Evolutionary conservation across 352 stramenopile species (phyloP).

Genomic region (Globisporangium splendens): DNA sequence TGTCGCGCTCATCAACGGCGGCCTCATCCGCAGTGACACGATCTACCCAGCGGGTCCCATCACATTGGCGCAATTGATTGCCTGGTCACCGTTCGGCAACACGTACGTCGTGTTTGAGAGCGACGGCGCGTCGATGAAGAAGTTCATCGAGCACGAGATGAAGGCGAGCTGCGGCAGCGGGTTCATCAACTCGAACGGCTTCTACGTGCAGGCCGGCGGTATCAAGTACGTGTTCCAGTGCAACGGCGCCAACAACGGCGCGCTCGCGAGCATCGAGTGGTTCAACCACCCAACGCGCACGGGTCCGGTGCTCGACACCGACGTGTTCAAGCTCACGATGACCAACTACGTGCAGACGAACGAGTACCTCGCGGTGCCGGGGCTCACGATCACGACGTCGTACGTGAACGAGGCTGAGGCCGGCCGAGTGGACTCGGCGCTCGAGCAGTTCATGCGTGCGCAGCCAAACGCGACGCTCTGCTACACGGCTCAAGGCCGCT

Average conservation of each 20-base stretch:
- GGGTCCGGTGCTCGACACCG: constrained; percentile 41
- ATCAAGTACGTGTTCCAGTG: constrained; percentile 71
- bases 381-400: constrained; percentile 14
- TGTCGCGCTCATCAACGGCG: too few species aligned
- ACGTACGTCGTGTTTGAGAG: constrained; percentile 48
- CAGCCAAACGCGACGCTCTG: too few species aligned
- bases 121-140: constrained; percentile 51
- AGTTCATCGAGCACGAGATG: constrained; percentile 50
- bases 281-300: constrained; percentile 41
- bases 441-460: too few species aligned
- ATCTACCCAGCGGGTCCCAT: too few species aligned
- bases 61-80: too few species aligned
- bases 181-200: constrained; percentile 45
- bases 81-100: constrained; percentile 31
- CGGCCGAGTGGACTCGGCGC: too few species aligned
- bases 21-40: too few species aligned
- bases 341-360: constrained; percentile 55
- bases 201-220: constrained; percentile 54
- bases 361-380: constrained; percentile 35
- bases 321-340: constrained; percentile 49
- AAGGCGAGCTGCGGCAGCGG: constrained; percentile 34
- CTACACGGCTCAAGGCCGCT: too few species aligned
- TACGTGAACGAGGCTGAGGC: too few species aligned
- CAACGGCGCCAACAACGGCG: constrained; percentile 25
- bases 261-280: constrained; percentile 48